Evolutionary conservation across 441 rosid species (phyloP).

Genomic region (Erodium moschatum): DNA sequence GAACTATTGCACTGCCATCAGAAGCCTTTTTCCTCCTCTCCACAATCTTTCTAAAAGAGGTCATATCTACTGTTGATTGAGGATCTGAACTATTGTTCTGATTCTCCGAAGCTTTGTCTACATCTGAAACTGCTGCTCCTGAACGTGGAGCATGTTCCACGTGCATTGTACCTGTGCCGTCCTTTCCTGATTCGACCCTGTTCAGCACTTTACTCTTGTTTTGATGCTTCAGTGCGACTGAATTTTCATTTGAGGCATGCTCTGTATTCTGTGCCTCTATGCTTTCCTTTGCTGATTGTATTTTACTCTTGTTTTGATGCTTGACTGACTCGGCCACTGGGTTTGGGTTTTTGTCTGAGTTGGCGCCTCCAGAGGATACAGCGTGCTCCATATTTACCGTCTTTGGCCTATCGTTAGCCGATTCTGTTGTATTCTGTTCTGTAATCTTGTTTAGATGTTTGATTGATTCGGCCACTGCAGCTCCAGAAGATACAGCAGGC

Average conservation of each 20-base stretch:
- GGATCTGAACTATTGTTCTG: conserved; percentile 27
- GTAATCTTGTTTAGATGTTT: not conserved
- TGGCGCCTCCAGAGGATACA: not conserved
- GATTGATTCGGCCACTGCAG: not conserved
- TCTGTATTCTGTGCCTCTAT: not conserved
- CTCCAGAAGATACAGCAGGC: too few relatives aligned
- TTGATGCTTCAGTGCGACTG: conserved; percentile 17
- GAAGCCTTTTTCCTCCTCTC: conserved; percentile 26
- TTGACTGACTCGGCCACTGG: conserved; percentile 18
- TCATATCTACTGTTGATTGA: conserved; percentile 42
- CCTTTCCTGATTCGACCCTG: not conserved
- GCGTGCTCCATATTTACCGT: not conserved
- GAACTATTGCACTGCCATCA: conserved; percentile 28
- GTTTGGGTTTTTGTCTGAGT: not conserved
- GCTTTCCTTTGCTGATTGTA: conserved; percentile 26
- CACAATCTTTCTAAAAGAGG: conserved; percentile 30
- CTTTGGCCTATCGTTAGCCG: not conserved
- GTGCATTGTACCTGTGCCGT: not conserved
- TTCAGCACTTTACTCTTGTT: conserved; percentile 10
- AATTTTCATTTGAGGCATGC: conserved; percentile 14
- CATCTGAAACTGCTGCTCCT: conserved; percentile 23
- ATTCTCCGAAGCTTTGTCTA: conserved; percentile 24
- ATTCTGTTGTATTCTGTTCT: not conserved
- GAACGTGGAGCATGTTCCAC: conserved; percentile 23
- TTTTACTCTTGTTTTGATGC: conserved; percentile 19